Evolutionary conservation across 495 filamentous ascomycete genomes (phyloP).

Genomic region (Penicillium taxi): DNA sequence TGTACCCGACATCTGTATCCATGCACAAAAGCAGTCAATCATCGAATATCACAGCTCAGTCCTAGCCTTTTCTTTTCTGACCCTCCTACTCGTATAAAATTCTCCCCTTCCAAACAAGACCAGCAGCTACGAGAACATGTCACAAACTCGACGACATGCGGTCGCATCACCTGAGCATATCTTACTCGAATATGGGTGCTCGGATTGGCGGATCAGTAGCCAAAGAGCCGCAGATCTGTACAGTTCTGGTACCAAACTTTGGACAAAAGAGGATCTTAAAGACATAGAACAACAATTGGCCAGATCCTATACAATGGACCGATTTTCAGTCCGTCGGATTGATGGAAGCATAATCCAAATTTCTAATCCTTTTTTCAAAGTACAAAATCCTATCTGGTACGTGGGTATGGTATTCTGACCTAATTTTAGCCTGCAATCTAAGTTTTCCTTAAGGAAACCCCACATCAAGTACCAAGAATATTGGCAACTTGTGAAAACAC

Average conservation of each 20-base stretch:
- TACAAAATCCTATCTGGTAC: slow-evolving; percentile 34
- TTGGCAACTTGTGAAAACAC: slow-evolving; percentile 24
- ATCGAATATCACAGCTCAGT: slow-evolving; percentile 10
- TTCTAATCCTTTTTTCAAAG: slow-evolving; percentile 30
- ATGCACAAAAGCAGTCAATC: slow-evolving; percentile 8
- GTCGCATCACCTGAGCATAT: no score
- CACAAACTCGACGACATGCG: slow-evolving; percentile 20
- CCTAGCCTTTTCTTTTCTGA: slow-evolving; percentile 11
- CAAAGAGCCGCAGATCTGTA: slow-evolving; percentile 33
- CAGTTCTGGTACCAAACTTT: slow-evolving; percentile 28
- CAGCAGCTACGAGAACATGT: slow-evolving; percentile 19
- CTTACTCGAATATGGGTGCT: slow-evolving; percentile 30
- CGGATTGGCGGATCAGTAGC: slow-evolving; percentile 29
- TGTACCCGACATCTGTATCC: slow-evolving; percentile 8
- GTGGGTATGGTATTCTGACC: slow-evolving; percentile 18
- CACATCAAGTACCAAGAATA: slow-evolving; percentile 26
- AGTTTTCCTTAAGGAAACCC: slow-evolving; percentile 23
- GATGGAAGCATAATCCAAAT: slow-evolving; percentile 28
- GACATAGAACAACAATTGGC: slow-evolving; percentile 32
- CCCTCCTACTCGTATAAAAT: slow-evolving; percentile 7
- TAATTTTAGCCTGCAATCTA: slow-evolving; percentile 18
- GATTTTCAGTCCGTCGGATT: slow-evolving; percentile 31
- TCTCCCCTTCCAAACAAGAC: slow-evolving; percentile 9
- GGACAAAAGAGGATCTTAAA: slow-evolving; percentile 30
- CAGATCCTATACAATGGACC: slow-evolving; percentile 21